Evolutionary conservation across 164 flowering plant genomes (phyloP).

Genomic region (Dillenia suffruticosa): DNA sequence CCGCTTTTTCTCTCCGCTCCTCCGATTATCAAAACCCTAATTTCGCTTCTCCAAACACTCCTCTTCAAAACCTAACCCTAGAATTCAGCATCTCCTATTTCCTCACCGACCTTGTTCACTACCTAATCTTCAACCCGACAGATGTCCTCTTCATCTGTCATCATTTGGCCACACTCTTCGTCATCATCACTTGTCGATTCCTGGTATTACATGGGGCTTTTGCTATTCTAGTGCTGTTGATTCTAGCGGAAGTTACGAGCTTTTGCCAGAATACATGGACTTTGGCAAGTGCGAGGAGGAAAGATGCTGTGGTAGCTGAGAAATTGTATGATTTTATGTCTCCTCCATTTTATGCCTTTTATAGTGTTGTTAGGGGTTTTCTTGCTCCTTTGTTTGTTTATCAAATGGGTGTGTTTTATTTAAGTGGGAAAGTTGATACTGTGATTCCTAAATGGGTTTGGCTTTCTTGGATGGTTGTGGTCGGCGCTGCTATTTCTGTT

Average conservation of each 20-base stretch:
- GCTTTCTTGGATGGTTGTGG: slow-evolving; percentile 71
- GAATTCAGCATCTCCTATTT: slow-evolving; percentile 86
- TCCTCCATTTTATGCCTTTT: slow-evolving; percentile 62
- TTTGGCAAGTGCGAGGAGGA: slow-evolving; percentile 44
- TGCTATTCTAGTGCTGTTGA: slow-evolving; percentile 53
- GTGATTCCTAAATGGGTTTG: slow-evolving; percentile 71
- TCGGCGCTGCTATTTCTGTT: slow-evolving; percentile 49
- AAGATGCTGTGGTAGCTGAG: slow-evolving; percentile 38
- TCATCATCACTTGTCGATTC: slow-evolving; percentile 73
- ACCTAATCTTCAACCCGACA: slow-evolving; percentile 55
- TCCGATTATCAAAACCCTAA: slow-evolving; percentile 15
- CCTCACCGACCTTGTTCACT: slow-evolving; percentile 64
- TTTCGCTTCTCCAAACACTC: slow-evolving; percentile 58
- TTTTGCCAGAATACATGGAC: slow-evolving; percentile 89
- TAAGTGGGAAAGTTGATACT: slow-evolving; percentile 46
- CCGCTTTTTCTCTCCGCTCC: slow-evolving; percentile 27
- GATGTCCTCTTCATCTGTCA: slow-evolving; percentile 86
- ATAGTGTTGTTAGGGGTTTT: slow-evolving; percentile 62
- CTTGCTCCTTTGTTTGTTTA: slow-evolving; percentile 67
- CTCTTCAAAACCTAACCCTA: slow-evolving; percentile 46
- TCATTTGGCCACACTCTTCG: slow-evolving; percentile 83
- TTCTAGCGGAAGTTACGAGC: slow-evolving; percentile 84
- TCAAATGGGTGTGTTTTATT: slow-evolving; percentile 52
- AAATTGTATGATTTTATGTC: slow-evolving; percentile 43
- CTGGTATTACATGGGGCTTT: slow-evolving; percentile 57